phyloP scores from a whole-genome alignment of 1,284 basidiomycete species.

The Porodaedalea pini region DNA sequence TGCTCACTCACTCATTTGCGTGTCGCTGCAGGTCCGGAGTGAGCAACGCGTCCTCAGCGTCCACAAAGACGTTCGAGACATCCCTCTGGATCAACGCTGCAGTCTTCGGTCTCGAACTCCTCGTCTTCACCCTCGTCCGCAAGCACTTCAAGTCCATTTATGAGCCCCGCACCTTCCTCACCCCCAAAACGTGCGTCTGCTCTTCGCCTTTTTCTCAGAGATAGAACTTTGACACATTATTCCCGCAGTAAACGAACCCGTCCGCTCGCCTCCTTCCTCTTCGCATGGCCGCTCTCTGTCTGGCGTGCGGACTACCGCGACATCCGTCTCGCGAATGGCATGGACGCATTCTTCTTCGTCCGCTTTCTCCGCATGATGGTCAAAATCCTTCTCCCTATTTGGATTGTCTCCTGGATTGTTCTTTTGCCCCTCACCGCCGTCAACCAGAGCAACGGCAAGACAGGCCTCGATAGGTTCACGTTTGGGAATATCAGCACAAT shows the following conservation, averaged over 20 bases:
- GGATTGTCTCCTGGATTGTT: slow-evolving; percentile 69
- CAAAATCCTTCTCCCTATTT: slow-evolving; percentile 79
- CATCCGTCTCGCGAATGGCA: slow-evolving; percentile 72
- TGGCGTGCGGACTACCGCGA: slow-evolving; percentile 54
- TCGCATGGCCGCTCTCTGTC: slow-evolving; percentile 48
- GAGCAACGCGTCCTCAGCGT: slow-evolving; percentile 23
- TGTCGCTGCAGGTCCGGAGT: not conserved
- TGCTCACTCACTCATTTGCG: too few relatives aligned
- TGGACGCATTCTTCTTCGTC: slow-evolving; percentile 93
- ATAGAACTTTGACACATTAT: slow-evolving; percentile 1
- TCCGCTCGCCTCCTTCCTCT: slow-evolving; percentile 38
- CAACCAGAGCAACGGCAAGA: slow-evolving; percentile 42
- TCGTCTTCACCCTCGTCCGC: slow-evolving; percentile 65
- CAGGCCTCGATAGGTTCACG: slow-evolving; percentile 72
- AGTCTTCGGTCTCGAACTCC: slow-evolving; percentile 64
- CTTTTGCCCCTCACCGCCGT: slow-evolving; percentile 68
- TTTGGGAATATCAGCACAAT: slow-evolving; percentile 72
- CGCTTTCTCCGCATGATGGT: slow-evolving; percentile 83
- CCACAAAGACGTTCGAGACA: slow-evolving; percentile 67
- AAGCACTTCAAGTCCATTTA: slow-evolving; percentile 75
- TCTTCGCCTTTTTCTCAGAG: slow-evolving; percentile 10
- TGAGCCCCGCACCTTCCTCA: slow-evolving; percentile 71
- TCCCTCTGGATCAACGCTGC: slow-evolving; percentile 72
- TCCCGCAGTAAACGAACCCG: slow-evolving; percentile 49
- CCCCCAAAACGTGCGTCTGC: slow-evolving; percentile 41